Evolutionary conservation across 352 stramenopile genomes (phyloP), one percentile per base, ranked within the genome.

Genomic region (Phytopythium ostracodes): DNA sequence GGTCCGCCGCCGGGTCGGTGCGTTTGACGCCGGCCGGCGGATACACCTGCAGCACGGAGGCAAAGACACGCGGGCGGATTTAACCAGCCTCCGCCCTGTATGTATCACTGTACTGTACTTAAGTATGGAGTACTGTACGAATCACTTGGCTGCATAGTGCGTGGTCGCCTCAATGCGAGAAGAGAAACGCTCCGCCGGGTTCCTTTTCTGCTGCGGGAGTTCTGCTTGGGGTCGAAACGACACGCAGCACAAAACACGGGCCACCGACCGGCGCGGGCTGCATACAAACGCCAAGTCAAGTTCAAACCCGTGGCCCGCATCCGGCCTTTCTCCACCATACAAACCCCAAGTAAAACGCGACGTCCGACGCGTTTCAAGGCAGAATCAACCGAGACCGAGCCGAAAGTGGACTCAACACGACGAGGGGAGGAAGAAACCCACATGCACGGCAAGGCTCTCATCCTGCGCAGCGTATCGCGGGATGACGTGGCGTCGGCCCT

Each of bases 221-320:
- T 44, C 53, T 59, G 53, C 53, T 59, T 59, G 53, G 53, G 20
- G 53, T 10, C 53, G 53, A 59, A 59, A 31, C 31, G 53, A 59
- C 53, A n/a, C 31, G 53, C n/a, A 8, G 31, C 52, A 5, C 12
- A 20, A 10, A 24, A 4, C 33, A 11, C 12, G 2, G 17, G 11
- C 10, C 25, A 4, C 9, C 18, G n/a, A n/a, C n/a, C n/a, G n/a
- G 29, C 29, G 29, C 29, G 29, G 3, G 29, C 29, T 7, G 29
- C 29, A 56, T 56, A 56, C 50, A 38, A 25, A 42, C 18, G 18
- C 4, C 29, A 42, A 56, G 50, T 56, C 27, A 40, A 0, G 10
- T 42, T 40, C 27, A 9, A 52, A n/a, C 18, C 10, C 43, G 22
- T 38, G 18, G 40, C 14, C 20, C 7, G 6, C 20, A 15, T 44